These are phyloP conservation scores for Paspalum notatum DNA, from an alignment of 176 grass and related monocot genomes.

Conservation along the genomic window DNA sequence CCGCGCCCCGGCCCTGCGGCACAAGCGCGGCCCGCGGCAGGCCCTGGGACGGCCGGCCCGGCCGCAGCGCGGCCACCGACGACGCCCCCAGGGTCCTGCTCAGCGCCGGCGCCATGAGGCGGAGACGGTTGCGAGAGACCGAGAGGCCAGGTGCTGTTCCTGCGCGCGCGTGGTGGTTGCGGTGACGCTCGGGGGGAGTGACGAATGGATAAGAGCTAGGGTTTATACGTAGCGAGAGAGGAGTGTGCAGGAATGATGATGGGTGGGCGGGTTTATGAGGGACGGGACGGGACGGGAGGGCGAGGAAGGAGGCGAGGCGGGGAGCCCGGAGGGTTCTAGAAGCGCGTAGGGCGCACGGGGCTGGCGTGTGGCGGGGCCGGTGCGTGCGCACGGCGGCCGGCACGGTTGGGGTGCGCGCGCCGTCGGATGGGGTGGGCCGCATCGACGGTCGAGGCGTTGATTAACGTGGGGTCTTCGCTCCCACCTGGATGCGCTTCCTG, in stretches of 20 bases:
- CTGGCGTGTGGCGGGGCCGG: slow-evolving; percentile 23
- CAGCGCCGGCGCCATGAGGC: slow-evolving; percentile 54
- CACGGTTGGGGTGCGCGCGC: slow-evolving; percentile 1
- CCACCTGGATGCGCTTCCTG: no score
- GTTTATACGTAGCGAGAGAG: slow-evolving; percentile 46
- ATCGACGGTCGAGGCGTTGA: background rate
- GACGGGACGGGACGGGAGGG: background rate
- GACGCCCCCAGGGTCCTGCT: slow-evolving; percentile 67
- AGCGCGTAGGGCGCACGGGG: slow-evolving; percentile 30
- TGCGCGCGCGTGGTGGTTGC: background rate
- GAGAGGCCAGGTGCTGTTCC: background rate
- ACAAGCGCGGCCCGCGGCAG: slow-evolving; percentile 23
- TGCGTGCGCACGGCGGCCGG: background rate
- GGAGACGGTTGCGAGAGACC: background rate
- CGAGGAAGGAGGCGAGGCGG: slow-evolving; percentile 5
- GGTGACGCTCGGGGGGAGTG: slow-evolving; percentile 29
- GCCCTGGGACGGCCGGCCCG: slow-evolving; percentile 18
- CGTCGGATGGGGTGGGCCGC: slow-evolving; percentile 29
- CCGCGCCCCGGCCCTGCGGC: slow-evolving; percentile 7
- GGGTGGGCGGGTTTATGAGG: slow-evolving; percentile 31
- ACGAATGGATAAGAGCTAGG: slow-evolving; percentile 52
- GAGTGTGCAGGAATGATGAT: background rate
- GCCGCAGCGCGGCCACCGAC: slow-evolving; percentile 58
- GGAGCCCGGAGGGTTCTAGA: slow-evolving; percentile 48
- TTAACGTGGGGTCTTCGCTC: no score